Evolutionary conservation across 768 basidiomycete species (phyloP), one percentile per base, ranked within the genome.

Genomic region (Hydnomerulius pinastri): DNA sequence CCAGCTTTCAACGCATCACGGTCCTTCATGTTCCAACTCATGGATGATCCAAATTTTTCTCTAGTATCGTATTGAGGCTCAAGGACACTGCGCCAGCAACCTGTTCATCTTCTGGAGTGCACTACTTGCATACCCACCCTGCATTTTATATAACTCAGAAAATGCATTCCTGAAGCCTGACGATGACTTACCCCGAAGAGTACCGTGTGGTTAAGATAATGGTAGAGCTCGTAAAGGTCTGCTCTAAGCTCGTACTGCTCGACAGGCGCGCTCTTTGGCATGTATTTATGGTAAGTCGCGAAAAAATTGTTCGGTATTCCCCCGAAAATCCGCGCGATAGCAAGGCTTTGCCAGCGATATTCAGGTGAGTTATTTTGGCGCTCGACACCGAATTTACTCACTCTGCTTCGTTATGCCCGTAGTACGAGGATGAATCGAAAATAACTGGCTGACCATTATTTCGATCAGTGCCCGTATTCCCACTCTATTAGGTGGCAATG

Each of bases 371-470:
- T 11, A 11, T 21, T 38, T 17, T 30, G n/a, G n/a, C 13, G 13
- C 13, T 41, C 13, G n/a, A 8, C 18, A 33, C 18, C n/a, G n/a
- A 20, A 28, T 29, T 18, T 25, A 66, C 81, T 68, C 58, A 91
- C 90, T 92, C 90, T 12, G 85, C 84, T 70, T 92, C 90, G 52
- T 85, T 85, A 59, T 91, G 90, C 2, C 90, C 90, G 56, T 79
- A 91, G 61, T 82, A 87, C 4, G 86, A 87, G 3, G 88, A 82
- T 3, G 89, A 87, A 59, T 92, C 89, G 55, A 82, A 91, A 35
- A 91, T 84, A 1, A 89, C 69, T 1, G 90, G 86, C 46, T 81
- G 65, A 4, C 77, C 79, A 6, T 74, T 81, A 20, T 50, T 46
- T 30, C 59, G 63, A 52, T 88, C 83, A 20, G 78, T 72, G 7